Base-by-base conservation (phyloP, 257 asterid genomes). In the Osmanthus fragrans region DNA sequence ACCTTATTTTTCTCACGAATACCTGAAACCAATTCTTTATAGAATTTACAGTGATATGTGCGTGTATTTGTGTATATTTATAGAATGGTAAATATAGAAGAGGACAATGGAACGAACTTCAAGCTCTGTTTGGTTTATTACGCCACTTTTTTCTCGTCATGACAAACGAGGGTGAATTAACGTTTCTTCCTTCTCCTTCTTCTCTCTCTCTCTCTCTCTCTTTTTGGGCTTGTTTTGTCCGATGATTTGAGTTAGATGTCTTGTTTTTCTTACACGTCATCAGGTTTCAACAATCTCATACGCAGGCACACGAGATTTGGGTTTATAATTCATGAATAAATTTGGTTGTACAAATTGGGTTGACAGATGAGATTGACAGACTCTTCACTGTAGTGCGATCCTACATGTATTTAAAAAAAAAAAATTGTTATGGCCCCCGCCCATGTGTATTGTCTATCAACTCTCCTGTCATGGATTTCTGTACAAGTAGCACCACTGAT, bases 101-200 rank as follows among this genome's bases (percentile, higher is more conserved):
- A 12, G 32, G 78, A 45, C 51, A 69, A 77, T 79, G 69, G 39
- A 68, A 71, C 82, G 84, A 58, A 25, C 68, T 75, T 78, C 60
- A 13, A 27, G 74, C 79, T 71, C 11, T 23, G 51, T 49, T 56
- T 67, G 69, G 54, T 33, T n/a, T 71, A 81, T 76, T 76, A 60
- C 79, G 85, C 86, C 90, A 84, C 79, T 76, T 81, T 86, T 82
- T 77, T 72, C 88, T 84, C 89, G 58, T 71, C 75, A 81, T 81
- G 82, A 82, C 89, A 73, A 73, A 78, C 54, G 71, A 40, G 73
- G 30, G 54, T 56, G 49, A 42, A 42, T 42, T 42, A 42, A 42
- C 51, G 51, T 42, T 3, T 40, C 10, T 40, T 11, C 2, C 11
- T 1, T 8, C 0, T 37, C 7, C 63, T 80, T 54, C 32, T 36